Percentiles rank a stretch among this genome's conserved stretches.
Conservation (phyloP, 805 yeast genomes). For the Saccharomycopsis malanga region DNA sequence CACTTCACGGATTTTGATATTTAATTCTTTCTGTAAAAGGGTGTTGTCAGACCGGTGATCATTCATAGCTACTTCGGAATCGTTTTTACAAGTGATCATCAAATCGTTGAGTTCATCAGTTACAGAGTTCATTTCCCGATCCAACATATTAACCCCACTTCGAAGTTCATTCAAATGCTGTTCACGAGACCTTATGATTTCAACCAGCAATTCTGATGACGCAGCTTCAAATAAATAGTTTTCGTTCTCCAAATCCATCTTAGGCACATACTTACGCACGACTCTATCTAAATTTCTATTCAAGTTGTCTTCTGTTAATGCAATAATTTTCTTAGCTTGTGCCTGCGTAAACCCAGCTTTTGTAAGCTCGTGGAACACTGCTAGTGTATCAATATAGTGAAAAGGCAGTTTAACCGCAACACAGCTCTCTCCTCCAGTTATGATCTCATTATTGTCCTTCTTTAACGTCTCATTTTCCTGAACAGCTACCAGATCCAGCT, state of each 20-base stretch:
- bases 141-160: constrained; percentile 58
- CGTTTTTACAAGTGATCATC: constrained; percentile 57
- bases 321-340: constrained; percentile 56
- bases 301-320: constrained; percentile 33
- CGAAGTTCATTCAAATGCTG: constrained; percentile 60
- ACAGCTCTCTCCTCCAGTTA: background rate
- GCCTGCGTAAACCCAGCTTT: constrained; percentile 51
- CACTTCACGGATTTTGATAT: constrained; percentile 69
- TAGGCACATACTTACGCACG: constrained; percentile 31
- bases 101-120: constrained; percentile 70
- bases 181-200: constrained; percentile 66
- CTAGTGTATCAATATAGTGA: constrained; percentile 49
- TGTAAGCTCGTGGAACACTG: constrained; percentile 45
- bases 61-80: constrained; percentile 73
- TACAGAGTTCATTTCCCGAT: constrained; percentile 62
- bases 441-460: background rate
- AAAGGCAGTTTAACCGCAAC: background rate
- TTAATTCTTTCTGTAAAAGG: constrained; percentile 58
- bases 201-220: constrained; percentile 76
- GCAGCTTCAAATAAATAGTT: constrained; percentile 87
- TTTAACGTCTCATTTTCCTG: background rate
- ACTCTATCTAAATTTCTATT: constrained; percentile 29
- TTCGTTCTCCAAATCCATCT: constrained; percentile 78
- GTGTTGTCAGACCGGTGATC: constrained; percentile 85
- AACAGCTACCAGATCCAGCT: background rate